These are phyloP conservation scores for Ogataea wickerhamii DNA, from an alignment of 805 yeast genomes.

Conservation along the genomic window DNA sequence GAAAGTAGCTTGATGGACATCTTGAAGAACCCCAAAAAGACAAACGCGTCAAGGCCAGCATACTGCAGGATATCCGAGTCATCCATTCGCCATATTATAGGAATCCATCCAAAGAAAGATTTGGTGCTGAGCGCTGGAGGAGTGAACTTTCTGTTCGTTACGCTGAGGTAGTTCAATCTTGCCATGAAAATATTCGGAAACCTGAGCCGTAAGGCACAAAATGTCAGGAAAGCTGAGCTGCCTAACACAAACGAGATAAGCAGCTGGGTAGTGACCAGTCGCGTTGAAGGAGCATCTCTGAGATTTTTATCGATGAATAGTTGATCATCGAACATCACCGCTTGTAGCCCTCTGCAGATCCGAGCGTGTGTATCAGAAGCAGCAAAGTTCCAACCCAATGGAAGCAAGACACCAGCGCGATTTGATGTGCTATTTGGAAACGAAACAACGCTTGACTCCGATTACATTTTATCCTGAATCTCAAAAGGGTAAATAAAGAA, in stretches of 20 bases:
- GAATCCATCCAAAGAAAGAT: slow-evolving; percentile 79
- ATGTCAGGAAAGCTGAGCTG: slow-evolving; percentile 57
- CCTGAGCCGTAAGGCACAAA: slow-evolving; percentile 64
- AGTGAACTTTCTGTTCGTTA: slow-evolving; percentile 39
- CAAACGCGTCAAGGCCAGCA: slow-evolving; percentile 94
- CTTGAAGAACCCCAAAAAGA: slow-evolving; percentile 84
- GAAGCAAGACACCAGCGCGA: too few relatives aligned
- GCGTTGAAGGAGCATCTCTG: slow-evolving; percentile 31
- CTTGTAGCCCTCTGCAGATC: too few relatives aligned
- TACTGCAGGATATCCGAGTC: slow-evolving; percentile 79
- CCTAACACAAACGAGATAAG: slow-evolving; percentile 70
- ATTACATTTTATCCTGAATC: too few relatives aligned
- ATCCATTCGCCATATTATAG: slow-evolving; percentile 55
- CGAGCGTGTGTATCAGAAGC: too few relatives aligned
- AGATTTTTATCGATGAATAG: slow-evolving; percentile 23
- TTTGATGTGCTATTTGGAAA: too few relatives aligned
- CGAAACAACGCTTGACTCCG: too few relatives aligned
- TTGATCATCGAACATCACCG: slow-evolving; percentile 20
- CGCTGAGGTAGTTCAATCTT: slow-evolving; percentile 48
- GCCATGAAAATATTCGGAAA: slow-evolving; percentile 87
- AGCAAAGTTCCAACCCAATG: too few relatives aligned
- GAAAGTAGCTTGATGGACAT: slow-evolving; percentile 73
- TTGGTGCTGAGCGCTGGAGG: slow-evolving; percentile 56
- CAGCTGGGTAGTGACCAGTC: slow-evolving; percentile 77
- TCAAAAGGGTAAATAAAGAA: too few relatives aligned